A percentile compares a stretch with the other conserved stretches of the same genome.
phyloP scores from a whole-genome alignment of 495 filamentous ascomycete genomes.

The Geoglossum glabrum region DNA sequence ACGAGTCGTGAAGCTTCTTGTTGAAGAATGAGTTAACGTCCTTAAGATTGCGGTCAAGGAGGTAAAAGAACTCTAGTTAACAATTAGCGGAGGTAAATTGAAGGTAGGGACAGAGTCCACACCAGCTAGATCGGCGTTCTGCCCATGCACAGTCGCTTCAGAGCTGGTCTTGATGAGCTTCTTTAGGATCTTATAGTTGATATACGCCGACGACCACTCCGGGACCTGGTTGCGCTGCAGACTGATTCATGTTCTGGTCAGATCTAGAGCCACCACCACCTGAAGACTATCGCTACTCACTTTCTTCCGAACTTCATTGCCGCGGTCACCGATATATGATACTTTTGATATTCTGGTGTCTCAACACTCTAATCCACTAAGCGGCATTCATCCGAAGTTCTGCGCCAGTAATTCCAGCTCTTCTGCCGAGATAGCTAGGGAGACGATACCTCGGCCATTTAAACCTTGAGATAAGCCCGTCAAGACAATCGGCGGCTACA shows the following conservation, averaged over 20 bases:
- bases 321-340: neutral
- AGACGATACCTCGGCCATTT: neutral
- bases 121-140: conserved; percentile 64
- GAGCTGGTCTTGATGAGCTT: conserved; percentile 71
- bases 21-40: conserved; percentile 91
- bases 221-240: conserved; percentile 86
- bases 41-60: conserved; percentile 88
- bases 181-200: conserved; percentile 92
- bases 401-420: neutral
- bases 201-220: conserved; percentile 83
- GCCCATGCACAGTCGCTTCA: conserved; percentile 38
- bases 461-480: too few species aligned
- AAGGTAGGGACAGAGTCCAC: conserved; percentile 13
- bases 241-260: conserved; percentile 23
- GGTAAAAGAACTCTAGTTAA: conserved; percentile 69
- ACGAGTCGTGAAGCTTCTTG: conserved; percentile 69
- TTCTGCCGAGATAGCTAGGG: neutral
- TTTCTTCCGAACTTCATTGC: conserved; percentile 71
- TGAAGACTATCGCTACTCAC: conserved; percentile 15
- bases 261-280: neutral
- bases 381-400: neutral
- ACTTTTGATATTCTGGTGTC: neutral
- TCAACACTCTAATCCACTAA: neutral
- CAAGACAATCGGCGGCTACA: neutral
- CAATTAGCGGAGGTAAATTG: conserved; percentile 7